Conservation (phyloP, 225 moss, liverwort and hornwort species). For the Ulota crispa region DNA sequence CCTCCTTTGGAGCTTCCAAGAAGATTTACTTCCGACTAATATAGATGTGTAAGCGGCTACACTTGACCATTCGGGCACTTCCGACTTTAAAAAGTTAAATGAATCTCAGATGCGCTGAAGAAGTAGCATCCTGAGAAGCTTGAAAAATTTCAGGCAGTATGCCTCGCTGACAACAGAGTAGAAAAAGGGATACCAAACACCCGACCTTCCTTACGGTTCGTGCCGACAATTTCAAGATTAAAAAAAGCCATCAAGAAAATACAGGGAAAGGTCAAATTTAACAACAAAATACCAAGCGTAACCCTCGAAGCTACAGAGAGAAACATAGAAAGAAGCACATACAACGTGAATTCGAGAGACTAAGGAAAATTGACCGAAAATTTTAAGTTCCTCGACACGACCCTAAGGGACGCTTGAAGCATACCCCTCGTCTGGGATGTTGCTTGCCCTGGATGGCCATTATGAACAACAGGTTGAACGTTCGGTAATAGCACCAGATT, state of each 20-base stretch:
- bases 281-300: background rate
- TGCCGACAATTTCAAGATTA: background rate
- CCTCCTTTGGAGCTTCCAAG: background rate
- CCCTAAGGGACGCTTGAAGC: background rate
- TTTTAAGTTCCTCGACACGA: background rate
- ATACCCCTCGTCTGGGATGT: background rate
- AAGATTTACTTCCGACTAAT: background rate
- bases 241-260: background rate
- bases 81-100: background rate
- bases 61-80: background rate
- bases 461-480: background rate
- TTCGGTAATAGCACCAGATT: background rate
- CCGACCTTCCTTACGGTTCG: background rate
- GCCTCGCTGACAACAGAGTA: slow-evolving; percentile 7
- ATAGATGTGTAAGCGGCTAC: background rate
- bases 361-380: background rate
- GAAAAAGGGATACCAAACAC: background rate
- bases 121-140: background rate
- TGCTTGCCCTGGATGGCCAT: background rate
- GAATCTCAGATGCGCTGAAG: slow-evolving; percentile 2
- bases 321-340: background rate
- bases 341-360: background rate
- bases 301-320: background rate
- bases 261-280: background rate
- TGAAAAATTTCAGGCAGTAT: background rate